A percentile compares a stretch with the other conserved stretches of the same genome.
phyloP scores from a whole-genome alignment of 805 yeast genomes.

The Lachancea cidri region DNA sequence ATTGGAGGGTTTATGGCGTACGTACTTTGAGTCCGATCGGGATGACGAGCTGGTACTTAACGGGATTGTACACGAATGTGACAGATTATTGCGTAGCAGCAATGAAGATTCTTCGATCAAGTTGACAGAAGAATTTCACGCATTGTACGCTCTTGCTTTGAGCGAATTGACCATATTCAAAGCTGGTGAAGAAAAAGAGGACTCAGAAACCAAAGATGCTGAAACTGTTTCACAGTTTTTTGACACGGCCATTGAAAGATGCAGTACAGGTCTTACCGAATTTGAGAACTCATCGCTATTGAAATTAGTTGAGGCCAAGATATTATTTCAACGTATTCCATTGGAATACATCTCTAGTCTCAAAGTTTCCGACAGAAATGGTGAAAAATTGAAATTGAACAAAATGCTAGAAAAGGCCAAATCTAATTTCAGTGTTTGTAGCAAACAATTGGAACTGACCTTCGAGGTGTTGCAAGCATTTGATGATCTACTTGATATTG shows the following conservation, averaged over 20 bases:
- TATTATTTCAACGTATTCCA: slow-evolving; percentile 55
- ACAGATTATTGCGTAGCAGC: slow-evolving; percentile 54
- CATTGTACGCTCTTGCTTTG: slow-evolving; percentile 69
- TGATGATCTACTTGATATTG: slow-evolving; percentile 65
- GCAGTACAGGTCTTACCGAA: slow-evolving; percentile 49
- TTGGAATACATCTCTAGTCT: slow-evolving; percentile 50
- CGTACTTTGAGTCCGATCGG: slow-evolving; percentile 50
- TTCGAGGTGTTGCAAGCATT: slow-evolving; percentile 52
- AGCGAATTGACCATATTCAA: slow-evolving; percentile 59
- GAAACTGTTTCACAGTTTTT: slow-evolving; percentile 52
- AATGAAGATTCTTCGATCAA: slow-evolving; percentile 13
- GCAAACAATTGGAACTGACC: slow-evolving; percentile 35
- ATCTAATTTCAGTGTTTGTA: slow-evolving; percentile 41
- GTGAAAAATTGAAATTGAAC: slow-evolving; percentile 33
- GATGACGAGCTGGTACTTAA: slow-evolving; percentile 64
- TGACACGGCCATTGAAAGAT: slow-evolving; percentile 67
- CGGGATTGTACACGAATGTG: slow-evolving; percentile 92
- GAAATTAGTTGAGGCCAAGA: slow-evolving; percentile 49
- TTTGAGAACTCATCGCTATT: slow-evolving; percentile 44
- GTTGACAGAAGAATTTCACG: slow-evolving; percentile 53
- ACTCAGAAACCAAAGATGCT: slow-evolving; percentile 23
- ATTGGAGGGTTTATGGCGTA: slow-evolving; percentile 64
- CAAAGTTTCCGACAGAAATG: slow-evolving; percentile 36
- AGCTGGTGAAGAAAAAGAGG: slow-evolving; percentile 37
- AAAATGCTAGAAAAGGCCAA: slow-evolving; percentile 44